Base-by-base conservation (phyloP, 2,329 filamentous ascomycete species). In the Trichoderma pleuroti region DNA sequence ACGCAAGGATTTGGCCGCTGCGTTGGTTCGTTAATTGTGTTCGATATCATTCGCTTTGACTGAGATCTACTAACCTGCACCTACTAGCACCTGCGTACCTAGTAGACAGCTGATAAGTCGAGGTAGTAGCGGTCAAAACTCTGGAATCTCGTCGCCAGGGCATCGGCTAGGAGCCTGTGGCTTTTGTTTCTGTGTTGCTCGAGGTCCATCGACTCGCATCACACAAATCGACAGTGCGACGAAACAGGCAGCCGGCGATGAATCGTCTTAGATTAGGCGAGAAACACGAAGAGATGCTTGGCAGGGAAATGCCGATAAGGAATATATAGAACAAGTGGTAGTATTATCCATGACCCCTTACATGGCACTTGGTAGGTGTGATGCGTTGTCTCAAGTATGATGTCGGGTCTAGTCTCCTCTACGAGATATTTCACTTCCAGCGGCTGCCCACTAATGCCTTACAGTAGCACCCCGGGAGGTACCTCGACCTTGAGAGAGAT, bases 211-310 rank as follows among this genome's bases (percentile, higher is more conserved):
- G 16, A 21, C 54, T n/a, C 24, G 56, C 24, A 67, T 46, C 21
- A 21, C 56, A 68, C 56, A 36, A 52, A 52, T 61, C 28, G 24
- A 12, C 56, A n/a, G 54, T 59, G 56, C 28, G 16, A 61, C 56
- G 26, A 36, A 52, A 60, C 56, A 68, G 39, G 39, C 65, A 49
- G 56, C 65, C 39, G 42, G 16, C 32, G 32, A 57, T 66, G 62
- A 65, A n/a, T 54, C 30, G 54, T 68, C 26, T 59, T 46, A 8
- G 54, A 24, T 49, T 68, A 60, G 64, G 36, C 64, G 64, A 68
- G 64, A 60, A 26, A 59, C 52, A 68, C 18, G 64, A 59, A 57
- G 36, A 57, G 46, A 2, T 12, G 11, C 32, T 24, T 21, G 42
- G 30, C 34, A 24, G 14, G 46, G 30, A 34, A 36, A 5, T n/a